Conservation (phyloP, 1,139 yeast species). For the Taiozyma sp. region DNA sequence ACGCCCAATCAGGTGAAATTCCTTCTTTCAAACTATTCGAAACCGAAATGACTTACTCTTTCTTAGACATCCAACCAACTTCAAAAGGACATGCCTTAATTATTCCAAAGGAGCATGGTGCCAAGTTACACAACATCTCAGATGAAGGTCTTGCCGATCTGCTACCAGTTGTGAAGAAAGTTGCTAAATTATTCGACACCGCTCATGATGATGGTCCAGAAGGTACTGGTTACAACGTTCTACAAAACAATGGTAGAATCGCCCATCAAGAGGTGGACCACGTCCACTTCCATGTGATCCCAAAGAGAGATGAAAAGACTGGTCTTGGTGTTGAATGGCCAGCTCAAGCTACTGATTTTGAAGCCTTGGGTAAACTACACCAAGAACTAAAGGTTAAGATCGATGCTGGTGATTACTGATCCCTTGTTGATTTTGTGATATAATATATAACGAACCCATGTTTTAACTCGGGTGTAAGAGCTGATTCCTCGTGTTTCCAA, state of each 20-base stretch:
- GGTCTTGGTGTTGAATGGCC: conserved; percentile 95
- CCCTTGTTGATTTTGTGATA: conserved; percentile 15
- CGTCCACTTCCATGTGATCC: conserved; percentile 95
- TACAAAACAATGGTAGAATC: conserved; percentile 89
- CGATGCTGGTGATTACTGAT: conserved; percentile 25
- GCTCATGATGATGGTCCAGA: conserved; percentile 62
- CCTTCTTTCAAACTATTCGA: conserved; percentile 88
- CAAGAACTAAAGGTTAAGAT: conserved; percentile 54
- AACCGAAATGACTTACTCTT: conserved; percentile 74
- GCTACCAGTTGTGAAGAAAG: conserved; percentile 81
- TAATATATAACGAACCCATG: conserved; percentile 44
- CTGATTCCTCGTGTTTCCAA: conserved; percentile 33
- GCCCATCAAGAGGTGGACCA: conserved; percentile 96
- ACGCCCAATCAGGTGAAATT: conserved; percentile 55
- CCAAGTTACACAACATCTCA: conserved; percentile 84
- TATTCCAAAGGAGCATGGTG: conserved; percentile 92
- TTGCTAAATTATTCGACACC: conserved; percentile 65
- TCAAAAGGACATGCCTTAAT: conserved; percentile 83
- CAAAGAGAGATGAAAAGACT: conserved; percentile 63
- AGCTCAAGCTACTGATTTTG: conserved; percentile 68
- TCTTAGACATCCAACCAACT: conserved; percentile 90
- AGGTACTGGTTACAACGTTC: conserved; percentile 79
- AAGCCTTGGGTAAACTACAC: conserved; percentile 62
- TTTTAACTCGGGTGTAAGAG: conserved; percentile 29
- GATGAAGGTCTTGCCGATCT: conserved; percentile 84